Percentiles rank a stretch among this genome's conserved stretches.
phyloP scores from a whole-genome alignment of 2,329 filamentous ascomycete species.

The Magnaporthales sp. region DNA sequence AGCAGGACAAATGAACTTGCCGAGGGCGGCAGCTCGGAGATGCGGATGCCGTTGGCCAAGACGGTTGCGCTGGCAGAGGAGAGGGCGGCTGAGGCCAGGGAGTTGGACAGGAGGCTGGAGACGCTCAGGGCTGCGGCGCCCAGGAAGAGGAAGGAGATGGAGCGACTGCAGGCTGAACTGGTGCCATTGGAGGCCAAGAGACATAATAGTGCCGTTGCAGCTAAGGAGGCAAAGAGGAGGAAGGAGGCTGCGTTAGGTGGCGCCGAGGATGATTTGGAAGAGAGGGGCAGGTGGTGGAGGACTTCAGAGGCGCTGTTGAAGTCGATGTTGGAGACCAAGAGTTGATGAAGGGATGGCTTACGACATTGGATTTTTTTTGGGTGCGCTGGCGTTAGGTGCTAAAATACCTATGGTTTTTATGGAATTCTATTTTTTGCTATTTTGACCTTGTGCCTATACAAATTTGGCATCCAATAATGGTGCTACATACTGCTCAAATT shows the following conservation, averaged over 20 bases:
- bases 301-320: conserved; percentile 57
- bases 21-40: conserved; percentile 17
- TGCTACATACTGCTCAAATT: neutral
- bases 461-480: neutral
- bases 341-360: neutral
- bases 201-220: conserved; percentile 48
- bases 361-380: neutral
- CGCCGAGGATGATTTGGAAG: conserved; percentile 66
- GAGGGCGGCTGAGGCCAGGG: conserved; percentile 40
- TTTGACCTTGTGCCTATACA: neutral
- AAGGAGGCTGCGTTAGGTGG: conserved; percentile 58
- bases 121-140: conserved; percentile 52
- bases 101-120: conserved; percentile 56
- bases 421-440: no score
- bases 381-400: neutral
- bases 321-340: conserved; percentile 38
- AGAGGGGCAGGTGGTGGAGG: conserved; percentile 66
- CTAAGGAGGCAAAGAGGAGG: conserved; percentile 60
- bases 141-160: conserved; percentile 57
- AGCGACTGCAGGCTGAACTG: conserved; percentile 59
- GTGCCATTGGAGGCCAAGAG: conserved; percentile 59
- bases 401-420: neutral
- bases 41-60: conserved; percentile 49
- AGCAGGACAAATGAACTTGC: neutral
- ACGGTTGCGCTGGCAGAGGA: conserved; percentile 44